Conservation (phyloP, 805 yeast species). For the Yamadazyma akitaensis region DNA sequence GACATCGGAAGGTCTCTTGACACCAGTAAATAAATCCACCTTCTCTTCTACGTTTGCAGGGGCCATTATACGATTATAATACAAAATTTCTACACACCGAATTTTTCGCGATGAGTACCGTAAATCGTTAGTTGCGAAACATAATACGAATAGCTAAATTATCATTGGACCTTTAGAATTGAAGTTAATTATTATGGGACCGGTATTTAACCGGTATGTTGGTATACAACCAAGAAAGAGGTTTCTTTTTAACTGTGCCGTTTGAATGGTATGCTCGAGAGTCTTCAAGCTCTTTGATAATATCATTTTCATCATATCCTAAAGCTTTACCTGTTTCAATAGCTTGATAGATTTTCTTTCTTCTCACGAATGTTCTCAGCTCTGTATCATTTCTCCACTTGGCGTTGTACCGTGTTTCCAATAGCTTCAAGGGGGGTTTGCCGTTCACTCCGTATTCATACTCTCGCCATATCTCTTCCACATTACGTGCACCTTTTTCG, state of each 20-base stretch:
- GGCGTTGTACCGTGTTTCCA: slow-evolving; percentile 48
- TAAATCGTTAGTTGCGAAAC: neutral
- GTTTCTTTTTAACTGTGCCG: slow-evolving; percentile 34
- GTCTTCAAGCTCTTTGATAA: slow-evolving; percentile 47
- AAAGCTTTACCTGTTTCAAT: slow-evolving; percentile 47
- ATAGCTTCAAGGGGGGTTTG: slow-evolving; percentile 49
- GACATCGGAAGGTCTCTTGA: neutral
- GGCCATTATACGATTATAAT: slow-evolving; percentile 2
- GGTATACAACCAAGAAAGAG: slow-evolving; percentile 28
- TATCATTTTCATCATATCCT: slow-evolving; percentile 42
- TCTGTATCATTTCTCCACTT: slow-evolving; percentile 58
- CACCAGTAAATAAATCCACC: neutral
- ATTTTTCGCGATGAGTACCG: slow-evolving; percentile 8
- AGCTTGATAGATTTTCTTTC: slow-evolving; percentile 54
- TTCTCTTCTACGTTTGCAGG: slow-evolving; percentile 4
- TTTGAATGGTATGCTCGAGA: slow-evolving; percentile 39
- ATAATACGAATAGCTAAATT: neutral
- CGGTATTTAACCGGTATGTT: slow-evolving; percentile 25
- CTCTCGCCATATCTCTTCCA: slow-evolving; percentile 55
- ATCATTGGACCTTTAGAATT: neutral
- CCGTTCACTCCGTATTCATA: slow-evolving; percentile 50
- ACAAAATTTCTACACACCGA: slow-evolving; percentile 6
- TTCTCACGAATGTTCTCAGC: slow-evolving; percentile 49
- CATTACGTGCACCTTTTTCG: slow-evolving; percentile 31
- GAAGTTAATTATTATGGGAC: neutral